phyloP scores from a whole-genome alignment of 2,329 filamentous ascomycete species.

The Podosphaera xanthii region DNA sequence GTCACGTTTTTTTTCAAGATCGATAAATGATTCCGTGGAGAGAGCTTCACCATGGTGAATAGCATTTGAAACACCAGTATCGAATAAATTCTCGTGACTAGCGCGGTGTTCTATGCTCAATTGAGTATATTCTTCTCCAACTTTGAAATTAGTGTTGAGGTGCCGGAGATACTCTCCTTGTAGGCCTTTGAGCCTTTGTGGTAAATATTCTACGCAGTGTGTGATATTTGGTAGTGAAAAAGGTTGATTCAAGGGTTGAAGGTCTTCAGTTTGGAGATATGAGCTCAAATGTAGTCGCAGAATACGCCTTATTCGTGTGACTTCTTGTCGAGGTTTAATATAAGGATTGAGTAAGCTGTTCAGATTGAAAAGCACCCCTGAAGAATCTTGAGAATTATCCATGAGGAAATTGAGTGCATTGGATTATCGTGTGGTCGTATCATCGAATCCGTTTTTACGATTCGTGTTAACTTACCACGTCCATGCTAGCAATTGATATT shows the following conservation, averaged over 20 bases:
- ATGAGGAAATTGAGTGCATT: neutral
- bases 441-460: neutral
- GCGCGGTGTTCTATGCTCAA: constrained; percentile 9
- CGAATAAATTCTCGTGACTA: neutral
- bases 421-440: neutral
- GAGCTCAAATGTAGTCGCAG: constrained; percentile 30
- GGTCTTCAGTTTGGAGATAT: constrained; percentile 17
- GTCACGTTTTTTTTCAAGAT: constrained; percentile 26
- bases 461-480: neutral
- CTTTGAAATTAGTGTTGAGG: constrained; percentile 27
- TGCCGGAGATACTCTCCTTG: constrained; percentile 33
- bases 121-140: constrained; percentile 23
- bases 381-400: constrained; percentile 6
- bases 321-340: constrained; percentile 33
- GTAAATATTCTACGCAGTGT: constrained; percentile 16
- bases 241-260: constrained; percentile 17
- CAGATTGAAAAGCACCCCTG: constrained; percentile 19
- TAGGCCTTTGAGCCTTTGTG: constrained; percentile 22
- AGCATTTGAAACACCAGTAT: neutral
- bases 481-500: neutral
- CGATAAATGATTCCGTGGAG: constrained; percentile 27
- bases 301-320: constrained; percentile 30
- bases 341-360: constrained; percentile 26
- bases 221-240: constrained; percentile 25
- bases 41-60: constrained; percentile 4